A percentile compares a stretch with the other conserved stretches of the same genome.
Conservation (phyloP, 2,329 filamentous ascomycete species). For the Aspergillus jensenii region DNA sequence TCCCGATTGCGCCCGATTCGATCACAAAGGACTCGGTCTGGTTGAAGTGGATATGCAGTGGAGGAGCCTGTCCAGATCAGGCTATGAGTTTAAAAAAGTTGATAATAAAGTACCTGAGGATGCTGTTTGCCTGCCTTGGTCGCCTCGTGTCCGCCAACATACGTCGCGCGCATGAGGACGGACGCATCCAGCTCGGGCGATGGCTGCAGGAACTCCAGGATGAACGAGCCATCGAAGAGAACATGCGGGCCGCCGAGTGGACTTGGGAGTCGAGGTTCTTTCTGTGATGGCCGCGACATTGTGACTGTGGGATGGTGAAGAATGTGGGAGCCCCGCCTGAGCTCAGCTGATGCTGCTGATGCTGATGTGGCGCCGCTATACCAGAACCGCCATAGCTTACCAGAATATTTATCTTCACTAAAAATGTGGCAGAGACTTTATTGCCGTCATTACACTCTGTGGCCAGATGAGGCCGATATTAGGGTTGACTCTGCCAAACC, state of each 20-base stretch:
- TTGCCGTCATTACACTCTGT: too few species aligned
- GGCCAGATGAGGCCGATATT: too few species aligned
- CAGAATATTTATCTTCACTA: too few species aligned
- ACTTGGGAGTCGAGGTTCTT: conserved; percentile 1
- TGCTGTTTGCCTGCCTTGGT: conserved; percentile 5
- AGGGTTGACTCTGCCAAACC: too few species aligned
- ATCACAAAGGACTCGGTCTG: conserved; percentile 10
- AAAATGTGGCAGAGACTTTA: too few species aligned
- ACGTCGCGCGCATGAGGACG: conserved; percentile 10
- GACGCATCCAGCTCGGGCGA: conserved; percentile 6
- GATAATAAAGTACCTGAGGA: not conserved
- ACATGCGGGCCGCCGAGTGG: conserved; percentile 8
- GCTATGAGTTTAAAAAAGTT: not conserved
- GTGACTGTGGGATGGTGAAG: not conserved
- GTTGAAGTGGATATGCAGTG: conserved; percentile 8
- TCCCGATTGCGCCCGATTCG: not conserved
- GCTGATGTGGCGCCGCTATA: not conserved
- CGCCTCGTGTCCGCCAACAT: conserved; percentile 1
- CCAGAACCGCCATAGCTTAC: too few species aligned
- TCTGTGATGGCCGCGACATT: not conserved
- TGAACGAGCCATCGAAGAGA: conserved; percentile 11
- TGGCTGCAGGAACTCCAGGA: conserved; percentile 10
- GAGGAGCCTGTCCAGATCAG: not conserved
- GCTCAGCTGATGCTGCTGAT: not conserved
- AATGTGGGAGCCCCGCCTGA: not conserved